Evolutionary conservation across 345 rosid genomes (phyloP).

Genomic region (Corchorus olitorius): DNA sequence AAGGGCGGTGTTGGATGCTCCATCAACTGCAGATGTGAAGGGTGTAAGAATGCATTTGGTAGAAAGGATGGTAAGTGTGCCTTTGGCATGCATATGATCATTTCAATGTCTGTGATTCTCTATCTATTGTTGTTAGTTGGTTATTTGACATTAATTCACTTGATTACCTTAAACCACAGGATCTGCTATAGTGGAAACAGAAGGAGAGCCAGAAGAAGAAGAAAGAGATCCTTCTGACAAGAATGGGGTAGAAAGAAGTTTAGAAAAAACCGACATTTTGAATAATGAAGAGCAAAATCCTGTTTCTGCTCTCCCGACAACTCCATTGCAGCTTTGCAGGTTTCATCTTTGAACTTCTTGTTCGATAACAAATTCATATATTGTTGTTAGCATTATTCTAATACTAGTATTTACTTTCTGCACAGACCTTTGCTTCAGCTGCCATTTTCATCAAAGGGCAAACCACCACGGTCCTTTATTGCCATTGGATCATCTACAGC

Average conservation of each 20-base stretch:
- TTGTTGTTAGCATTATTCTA: background rate
- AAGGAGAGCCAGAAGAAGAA: slow-evolving; percentile 51
- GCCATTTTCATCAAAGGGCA: slow-evolving; percentile 70
- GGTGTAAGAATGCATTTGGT: slow-evolving; percentile 94
- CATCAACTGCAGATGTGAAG: slow-evolving; percentile 95
- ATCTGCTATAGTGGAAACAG: slow-evolving; percentile 51
- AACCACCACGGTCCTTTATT: slow-evolving; percentile 61
- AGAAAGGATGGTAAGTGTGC: slow-evolving; percentile 82
- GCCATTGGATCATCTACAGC: slow-evolving; percentile 47
- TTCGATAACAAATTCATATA: background rate
- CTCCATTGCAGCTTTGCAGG: slow-evolving; percentile 85
- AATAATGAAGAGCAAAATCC: slow-evolving; percentile 60
- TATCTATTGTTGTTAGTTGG: background rate
- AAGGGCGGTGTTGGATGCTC: slow-evolving; percentile 99
- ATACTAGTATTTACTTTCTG: background rate
- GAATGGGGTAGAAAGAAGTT: slow-evolving; percentile 33
- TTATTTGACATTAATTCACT: background rate
- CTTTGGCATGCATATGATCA: background rate
- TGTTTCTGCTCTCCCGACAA: slow-evolving; percentile 57
- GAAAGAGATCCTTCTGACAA: slow-evolving; percentile 56
- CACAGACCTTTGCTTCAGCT: slow-evolving; percentile 64
- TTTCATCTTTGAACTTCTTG: slow-evolving; percentile 20
- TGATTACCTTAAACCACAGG: slow-evolving; percentile 42
- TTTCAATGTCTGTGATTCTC: background rate
- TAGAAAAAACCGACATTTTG: slow-evolving; percentile 43